phyloP scores from a whole-genome alignment of 225 moss, liverwort and hornwort species.

The Ulota crispa region DNA sequence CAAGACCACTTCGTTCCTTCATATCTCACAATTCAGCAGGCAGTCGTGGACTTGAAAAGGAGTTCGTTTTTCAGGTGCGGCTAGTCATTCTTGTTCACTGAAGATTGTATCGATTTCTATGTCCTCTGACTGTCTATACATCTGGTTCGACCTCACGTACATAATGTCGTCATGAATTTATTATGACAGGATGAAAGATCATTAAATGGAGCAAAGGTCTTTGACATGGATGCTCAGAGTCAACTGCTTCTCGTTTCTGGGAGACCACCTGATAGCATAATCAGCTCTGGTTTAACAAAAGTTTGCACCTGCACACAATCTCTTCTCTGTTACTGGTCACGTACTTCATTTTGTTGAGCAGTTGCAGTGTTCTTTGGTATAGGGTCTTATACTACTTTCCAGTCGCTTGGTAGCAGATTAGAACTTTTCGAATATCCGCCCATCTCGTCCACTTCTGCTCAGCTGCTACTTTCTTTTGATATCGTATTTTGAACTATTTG shows the following conservation, averaged over 20 bases:
- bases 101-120: slow-evolving; percentile 1
- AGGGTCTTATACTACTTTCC: background rate
- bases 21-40: slow-evolving; percentile 33
- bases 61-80: slow-evolving; percentile 62
- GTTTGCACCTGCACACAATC: slow-evolving; percentile 36
- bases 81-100: slow-evolving; percentile 12
- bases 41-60: slow-evolving; percentile 34
- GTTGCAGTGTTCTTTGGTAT: background rate
- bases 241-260: slow-evolving; percentile 69
- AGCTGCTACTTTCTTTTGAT: background rate
- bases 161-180: slow-evolving; percentile 17
- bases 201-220: slow-evolving; percentile 79
- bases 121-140: background rate
- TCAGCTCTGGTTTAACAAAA: slow-evolving; percentile 70
- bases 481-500: background rate
- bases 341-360: background rate
- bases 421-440: background rate
- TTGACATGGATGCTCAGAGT: slow-evolving; percentile 83
- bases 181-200: slow-evolving; percentile 46
- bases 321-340: background rate
- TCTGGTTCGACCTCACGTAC: background rate
- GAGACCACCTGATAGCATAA: slow-evolving; percentile 47
- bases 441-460: slow-evolving; percentile 6
- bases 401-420: background rate
- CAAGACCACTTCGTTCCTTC: slow-evolving; percentile 49